Percentiles rank a stretch among this genome's conserved stretches.
Evolutionary conservation across 2,329 filamentous ascomycete species (phyloP).

Genomic region (Fusarium tupiense): DNA sequence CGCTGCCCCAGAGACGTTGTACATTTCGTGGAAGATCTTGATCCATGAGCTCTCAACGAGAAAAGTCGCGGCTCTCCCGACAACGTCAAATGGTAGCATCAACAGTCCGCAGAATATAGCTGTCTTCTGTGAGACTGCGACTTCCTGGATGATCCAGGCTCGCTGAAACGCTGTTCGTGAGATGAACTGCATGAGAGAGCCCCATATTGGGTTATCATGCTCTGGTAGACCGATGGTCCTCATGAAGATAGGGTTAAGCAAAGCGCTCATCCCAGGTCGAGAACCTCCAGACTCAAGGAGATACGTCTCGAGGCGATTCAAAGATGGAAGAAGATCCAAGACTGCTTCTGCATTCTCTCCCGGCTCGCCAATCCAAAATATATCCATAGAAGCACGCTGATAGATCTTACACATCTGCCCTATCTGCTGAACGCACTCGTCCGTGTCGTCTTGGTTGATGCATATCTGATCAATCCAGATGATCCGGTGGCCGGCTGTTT

Average conservation of each 20-base stretch:
- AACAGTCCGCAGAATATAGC: background rate
- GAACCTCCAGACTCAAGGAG: background rate
- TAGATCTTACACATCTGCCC: background rate
- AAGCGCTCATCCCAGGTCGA: background rate
- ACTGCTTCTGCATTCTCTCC: background rate
- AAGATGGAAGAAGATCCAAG: accelerated
- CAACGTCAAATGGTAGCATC: background rate
- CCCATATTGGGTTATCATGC: background rate
- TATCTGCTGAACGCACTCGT: background rate
- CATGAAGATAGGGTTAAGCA: background rate
- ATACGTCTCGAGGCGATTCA: background rate
- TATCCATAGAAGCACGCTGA: background rate
- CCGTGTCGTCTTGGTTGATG: background rate
- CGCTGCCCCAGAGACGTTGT: accelerated
- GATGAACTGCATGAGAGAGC: background rate
- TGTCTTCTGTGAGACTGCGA: background rate
- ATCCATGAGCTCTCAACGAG: background rate
- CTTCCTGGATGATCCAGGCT: background rate
- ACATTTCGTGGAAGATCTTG: background rate
- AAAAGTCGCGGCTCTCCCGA: background rate
- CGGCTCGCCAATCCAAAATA: background rate
- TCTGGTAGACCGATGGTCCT: background rate
- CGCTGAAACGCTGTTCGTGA: background rate
- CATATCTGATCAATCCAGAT: background rate
- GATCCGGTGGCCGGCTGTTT: accelerated